Conservation (phyloP, 441 rosid species). For the Corymbia calophylla region DNA sequence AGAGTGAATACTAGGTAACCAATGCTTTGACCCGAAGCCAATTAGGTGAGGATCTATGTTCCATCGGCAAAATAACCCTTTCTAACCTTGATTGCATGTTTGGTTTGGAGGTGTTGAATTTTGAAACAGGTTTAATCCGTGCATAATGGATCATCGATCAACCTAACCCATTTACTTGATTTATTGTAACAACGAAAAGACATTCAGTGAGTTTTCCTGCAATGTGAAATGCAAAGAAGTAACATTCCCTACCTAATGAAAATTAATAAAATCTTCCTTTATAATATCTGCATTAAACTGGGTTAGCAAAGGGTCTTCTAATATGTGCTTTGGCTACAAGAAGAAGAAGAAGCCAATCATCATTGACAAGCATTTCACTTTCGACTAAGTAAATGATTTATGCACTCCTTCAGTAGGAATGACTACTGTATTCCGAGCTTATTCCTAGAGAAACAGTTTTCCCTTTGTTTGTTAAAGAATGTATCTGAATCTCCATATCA, state of each 20-base stretch:
- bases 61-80: no score
- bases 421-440: neutral
- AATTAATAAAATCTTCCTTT: rapidly evolving
- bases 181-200: neutral
- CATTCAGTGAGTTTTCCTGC: neutral
- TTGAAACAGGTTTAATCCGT: rapidly evolving
- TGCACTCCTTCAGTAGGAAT: neutral
- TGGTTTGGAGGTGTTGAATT: neutral
- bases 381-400: neutral
- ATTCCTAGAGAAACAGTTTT: neutral
- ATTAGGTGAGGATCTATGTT: neutral
- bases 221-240: neutral
- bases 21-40: neutral
- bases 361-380: neutral
- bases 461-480: neutral
- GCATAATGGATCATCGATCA: neutral
- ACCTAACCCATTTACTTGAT: neutral
- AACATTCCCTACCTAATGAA: neutral
- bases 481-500: neutral
- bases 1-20: neutral
- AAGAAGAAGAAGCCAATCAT: neutral
- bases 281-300: neutral
- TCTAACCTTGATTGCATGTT: neutral
- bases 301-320: neutral
- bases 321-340: neutral